These are phyloP conservation scores for Penicillium mononematosum DNA, from an alignment of 495 filamentous ascomycete species.

Conservation along the genomic window DNA sequence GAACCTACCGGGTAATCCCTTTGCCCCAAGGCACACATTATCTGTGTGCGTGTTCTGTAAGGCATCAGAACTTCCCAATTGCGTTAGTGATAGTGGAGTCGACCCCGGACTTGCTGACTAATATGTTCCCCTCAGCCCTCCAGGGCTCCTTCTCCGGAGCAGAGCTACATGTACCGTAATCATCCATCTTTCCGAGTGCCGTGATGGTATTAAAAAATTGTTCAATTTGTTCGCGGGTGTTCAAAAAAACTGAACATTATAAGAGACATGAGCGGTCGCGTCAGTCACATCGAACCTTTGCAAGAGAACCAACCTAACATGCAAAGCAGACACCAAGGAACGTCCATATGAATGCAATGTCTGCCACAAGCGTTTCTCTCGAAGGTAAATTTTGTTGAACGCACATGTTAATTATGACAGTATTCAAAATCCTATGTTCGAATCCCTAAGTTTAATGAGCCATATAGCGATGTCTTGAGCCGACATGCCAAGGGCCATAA, in stretches of 20 bases:
- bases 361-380: conserved; percentile 53
- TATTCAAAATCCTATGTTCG: conserved; percentile 9
- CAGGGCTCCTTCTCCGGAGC: conserved; percentile 16
- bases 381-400: conserved; percentile 39
- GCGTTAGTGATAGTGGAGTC: no score
- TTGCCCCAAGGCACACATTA: no score
- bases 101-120: conserved; percentile 13
- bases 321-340: conserved; percentile 49
- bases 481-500: conserved; percentile 53
- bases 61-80: no score
- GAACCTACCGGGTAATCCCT: not conserved
- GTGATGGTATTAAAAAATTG: conserved; percentile 52
- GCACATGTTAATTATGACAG: not conserved
- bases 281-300: conserved; percentile 29
- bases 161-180: not conserved
- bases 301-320: conserved; percentile 10
- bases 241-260: conserved; percentile 56
- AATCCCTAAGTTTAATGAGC: conserved; percentile 15
- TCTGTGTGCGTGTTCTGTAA: no score
- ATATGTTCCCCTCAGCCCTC: conserved; percentile 11
- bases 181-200: not conserved
- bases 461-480: conserved; percentile 50
- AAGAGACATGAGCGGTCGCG: conserved; percentile 55
- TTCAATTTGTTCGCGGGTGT: conserved; percentile 50
- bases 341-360: conserved; percentile 53